These are phyloP conservation scores for Larix sibirica DNA, from an alignment of 83 land plant genomes.

Conservation along the genomic window DNA sequence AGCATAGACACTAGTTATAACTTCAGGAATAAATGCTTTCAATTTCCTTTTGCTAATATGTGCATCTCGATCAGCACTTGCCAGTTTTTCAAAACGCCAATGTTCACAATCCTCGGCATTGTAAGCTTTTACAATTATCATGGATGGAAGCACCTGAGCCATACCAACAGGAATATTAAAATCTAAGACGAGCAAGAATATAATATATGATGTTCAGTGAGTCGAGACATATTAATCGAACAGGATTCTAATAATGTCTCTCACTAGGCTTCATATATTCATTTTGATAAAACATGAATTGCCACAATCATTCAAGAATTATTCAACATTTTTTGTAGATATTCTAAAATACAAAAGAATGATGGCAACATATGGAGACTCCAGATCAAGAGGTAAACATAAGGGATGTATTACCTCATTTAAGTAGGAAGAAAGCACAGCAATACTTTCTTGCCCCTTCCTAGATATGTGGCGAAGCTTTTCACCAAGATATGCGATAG, in stretches of 20 bases:
- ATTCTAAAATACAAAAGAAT: not conserved
- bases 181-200: not conserved
- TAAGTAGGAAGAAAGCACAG: constrained; percentile 78
- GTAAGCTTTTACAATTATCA: constrained; percentile 88
- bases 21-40: constrained; percentile 90
- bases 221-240: not conserved
- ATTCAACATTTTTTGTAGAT: not conserved
- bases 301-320: not conserved
- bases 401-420: constrained; percentile 72
- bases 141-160: constrained; percentile 78
- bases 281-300: not conserved
- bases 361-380: too few species aligned
- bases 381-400: too few species aligned
- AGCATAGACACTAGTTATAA: constrained; percentile 64
- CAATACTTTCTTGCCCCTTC: constrained; percentile 58
- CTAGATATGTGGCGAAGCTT: constrained; percentile 75
- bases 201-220: not conserved
- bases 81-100: constrained; percentile 67
- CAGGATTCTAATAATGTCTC: not conserved
- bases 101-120: constrained; percentile 73
- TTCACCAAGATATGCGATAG: constrained; percentile 75
- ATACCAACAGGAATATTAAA: not conserved
- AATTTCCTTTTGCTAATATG: constrained; percentile 76
- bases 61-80: constrained; percentile 49
- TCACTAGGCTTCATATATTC: not conserved